Evolutionary conservation across 495 filamentous ascomycete genomes (phyloP).

Genomic region (Stereocaulon alpinum): DNA sequence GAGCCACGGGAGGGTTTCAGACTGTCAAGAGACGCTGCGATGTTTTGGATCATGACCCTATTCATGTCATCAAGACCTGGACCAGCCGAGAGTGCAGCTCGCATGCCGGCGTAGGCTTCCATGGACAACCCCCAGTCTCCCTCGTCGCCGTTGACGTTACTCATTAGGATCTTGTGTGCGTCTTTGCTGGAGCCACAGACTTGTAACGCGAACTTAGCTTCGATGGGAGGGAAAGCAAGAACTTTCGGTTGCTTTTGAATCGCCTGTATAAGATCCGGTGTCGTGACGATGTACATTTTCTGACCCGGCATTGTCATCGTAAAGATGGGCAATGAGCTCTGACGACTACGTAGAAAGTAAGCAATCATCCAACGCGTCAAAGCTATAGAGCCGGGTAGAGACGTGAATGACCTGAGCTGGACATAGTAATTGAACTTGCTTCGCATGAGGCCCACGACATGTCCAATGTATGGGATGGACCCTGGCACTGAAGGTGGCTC

Average conservation of each 20-base stretch:
- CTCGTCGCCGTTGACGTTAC: slow-evolving; percentile 24
- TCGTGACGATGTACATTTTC: slow-evolving; percentile 25
- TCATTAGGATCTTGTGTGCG: slow-evolving; percentile 23
- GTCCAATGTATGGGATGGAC: slow-evolving; percentile 25
- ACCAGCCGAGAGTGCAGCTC: slow-evolving; percentile 27
- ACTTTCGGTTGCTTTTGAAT: slow-evolving; percentile 27
- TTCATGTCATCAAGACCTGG: slow-evolving; percentile 30
- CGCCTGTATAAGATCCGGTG: slow-evolving; percentile 27
- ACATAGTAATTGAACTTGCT: slow-evolving; percentile 21
- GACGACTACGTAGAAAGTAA: slow-evolving; percentile 5
- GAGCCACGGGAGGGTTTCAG: slow-evolving; percentile 7
- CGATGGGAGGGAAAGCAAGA: slow-evolving; percentile 32
- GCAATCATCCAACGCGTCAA: not conserved
- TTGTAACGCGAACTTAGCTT: slow-evolving; percentile 27
- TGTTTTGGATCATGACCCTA: slow-evolving; percentile 26
- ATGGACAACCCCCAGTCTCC: slow-evolving; percentile 28
- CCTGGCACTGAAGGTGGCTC: slow-evolving; percentile 25
- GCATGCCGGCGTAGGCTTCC: slow-evolving; percentile 26
- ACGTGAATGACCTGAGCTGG: slow-evolving; percentile 1
- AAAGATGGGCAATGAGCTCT: slow-evolving; percentile 25
- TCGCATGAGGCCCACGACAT: slow-evolving; percentile 24
- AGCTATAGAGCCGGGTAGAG: slow-evolving; percentile 15
- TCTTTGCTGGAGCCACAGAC: slow-evolving; percentile 26
- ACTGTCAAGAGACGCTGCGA: slow-evolving; percentile 17
- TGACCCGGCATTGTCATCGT: slow-evolving; percentile 28